Evolutionary conservation across 441 rosid species (phyloP).

Genomic region (Hura crepitans): DNA sequence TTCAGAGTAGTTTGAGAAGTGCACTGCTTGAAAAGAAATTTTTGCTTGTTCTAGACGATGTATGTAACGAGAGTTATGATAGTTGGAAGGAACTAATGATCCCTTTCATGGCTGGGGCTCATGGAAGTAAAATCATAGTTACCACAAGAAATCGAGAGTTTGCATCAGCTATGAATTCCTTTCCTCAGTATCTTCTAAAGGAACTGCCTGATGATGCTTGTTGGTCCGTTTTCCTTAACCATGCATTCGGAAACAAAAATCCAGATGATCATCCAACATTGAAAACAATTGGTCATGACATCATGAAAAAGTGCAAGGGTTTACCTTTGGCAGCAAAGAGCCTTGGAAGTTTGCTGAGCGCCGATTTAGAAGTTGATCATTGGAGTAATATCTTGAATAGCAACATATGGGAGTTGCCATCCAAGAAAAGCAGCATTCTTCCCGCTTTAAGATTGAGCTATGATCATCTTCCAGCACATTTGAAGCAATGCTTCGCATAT

Average conservation of each 20-base stretch:
- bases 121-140: constrained; percentile 2
- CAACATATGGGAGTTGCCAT: background rate
- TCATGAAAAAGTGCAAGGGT: constrained; percentile 5
- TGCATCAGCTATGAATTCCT: background rate
- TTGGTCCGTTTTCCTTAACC: constrained; percentile 6
- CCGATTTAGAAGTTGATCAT: background rate
- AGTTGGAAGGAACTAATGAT: constrained; percentile 1
- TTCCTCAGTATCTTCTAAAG: background rate
- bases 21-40: background rate
- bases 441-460: constrained; percentile 9
- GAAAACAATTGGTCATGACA: background rate
- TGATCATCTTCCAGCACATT: background rate
- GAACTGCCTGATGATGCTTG: background rate
- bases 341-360: background rate
- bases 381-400: background rate
- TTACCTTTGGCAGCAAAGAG: background rate
- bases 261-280: background rate
- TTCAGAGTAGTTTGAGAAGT: background rate
- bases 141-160: background rate
- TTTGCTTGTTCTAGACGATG: constrained; percentile 8
- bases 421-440: background rate
- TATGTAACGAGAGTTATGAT: constrained; percentile 2
- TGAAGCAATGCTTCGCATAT: constrained; percentile 26
- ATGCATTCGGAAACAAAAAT: background rate
- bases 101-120: background rate